Evolutionary conservation across 352 stramenopile genomes (phyloP).

Genomic region (Pythium dissimile): DNA sequence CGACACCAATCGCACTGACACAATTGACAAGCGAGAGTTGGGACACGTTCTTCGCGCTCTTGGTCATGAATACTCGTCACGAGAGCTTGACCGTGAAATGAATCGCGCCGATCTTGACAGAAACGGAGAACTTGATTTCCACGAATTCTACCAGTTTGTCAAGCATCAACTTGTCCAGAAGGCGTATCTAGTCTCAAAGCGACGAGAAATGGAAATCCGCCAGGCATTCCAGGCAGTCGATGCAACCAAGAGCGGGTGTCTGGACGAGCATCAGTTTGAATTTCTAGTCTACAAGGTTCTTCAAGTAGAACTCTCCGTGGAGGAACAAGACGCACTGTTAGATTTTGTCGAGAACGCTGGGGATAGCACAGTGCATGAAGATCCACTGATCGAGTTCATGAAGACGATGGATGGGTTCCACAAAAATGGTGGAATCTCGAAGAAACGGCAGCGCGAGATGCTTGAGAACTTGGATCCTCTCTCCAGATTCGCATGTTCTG

Average conservation of each 20-base stretch:
- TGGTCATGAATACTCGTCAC: slow-evolving; percentile 63
- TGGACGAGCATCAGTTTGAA: slow-evolving; percentile 76
- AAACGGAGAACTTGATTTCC: slow-evolving; percentile 69
- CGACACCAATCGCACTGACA: slow-evolving; percentile 62
- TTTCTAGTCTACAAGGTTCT: slow-evolving; percentile 73
- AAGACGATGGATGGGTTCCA: slow-evolving; percentile 59
- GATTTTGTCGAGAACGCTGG: slow-evolving; percentile 66
- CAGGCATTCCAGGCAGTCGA: slow-evolving; percentile 69
- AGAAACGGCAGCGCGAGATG: slow-evolving; percentile 33
- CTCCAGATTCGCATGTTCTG: slow-evolving; percentile 51
- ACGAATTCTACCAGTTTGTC: slow-evolving; percentile 72
- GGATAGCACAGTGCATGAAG: slow-evolving; percentile 59
- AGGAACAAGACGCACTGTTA: slow-evolving; percentile 66
- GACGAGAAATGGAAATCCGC: slow-evolving; percentile 71
- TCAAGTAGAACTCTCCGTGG: slow-evolving; percentile 65
- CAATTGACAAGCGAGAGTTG: slow-evolving; percentile 70
- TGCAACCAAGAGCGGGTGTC: slow-evolving; percentile 53
- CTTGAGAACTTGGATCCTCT: slow-evolving; percentile 35
- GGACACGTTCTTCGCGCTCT: slow-evolving; percentile 61
- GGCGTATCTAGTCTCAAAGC: slow-evolving; percentile 49
- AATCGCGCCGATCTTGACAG: slow-evolving; percentile 49
- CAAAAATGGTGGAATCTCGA: slow-evolving; percentile 25
- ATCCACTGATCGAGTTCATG: slow-evolving; percentile 77
- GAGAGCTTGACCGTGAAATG: slow-evolving; percentile 67
- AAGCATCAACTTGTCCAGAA: slow-evolving; percentile 57